Conservation (phyloP, 805 yeast genomes). For the Myxozyma neglecta region DNA sequence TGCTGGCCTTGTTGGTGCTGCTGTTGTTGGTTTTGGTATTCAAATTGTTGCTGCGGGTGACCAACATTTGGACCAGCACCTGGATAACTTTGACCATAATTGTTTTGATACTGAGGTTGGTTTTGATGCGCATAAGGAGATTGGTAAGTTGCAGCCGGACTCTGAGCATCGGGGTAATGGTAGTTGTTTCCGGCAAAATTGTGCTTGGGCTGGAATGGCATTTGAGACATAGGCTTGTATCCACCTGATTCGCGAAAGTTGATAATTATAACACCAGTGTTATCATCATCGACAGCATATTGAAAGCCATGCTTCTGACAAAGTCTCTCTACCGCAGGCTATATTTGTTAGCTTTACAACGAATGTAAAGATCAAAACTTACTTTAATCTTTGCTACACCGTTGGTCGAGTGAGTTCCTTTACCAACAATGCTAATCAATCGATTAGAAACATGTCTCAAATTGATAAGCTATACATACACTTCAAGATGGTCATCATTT, state of each 20-base stretch:
- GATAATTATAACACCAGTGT: slow-evolving; percentile 77
- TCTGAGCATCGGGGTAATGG: slow-evolving; percentile 38
- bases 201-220: slow-evolving; percentile 28
- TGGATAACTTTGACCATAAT: neutral
- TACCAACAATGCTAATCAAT: slow-evolving; percentile 71
- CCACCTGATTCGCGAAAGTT: slow-evolving; percentile 53
- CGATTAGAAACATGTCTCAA: neutral
- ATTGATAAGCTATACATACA: slow-evolving; percentile 37
- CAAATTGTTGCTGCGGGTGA: slow-evolving; percentile 33
- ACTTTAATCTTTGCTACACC: slow-evolving; percentile 78
- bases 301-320: slow-evolving; percentile 66
- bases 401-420: slow-evolving; percentile 78
- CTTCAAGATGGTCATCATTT: slow-evolving; percentile 63
- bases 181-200: slow-evolving; percentile 42
- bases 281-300: slow-evolving; percentile 64
- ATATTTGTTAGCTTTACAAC: no score
- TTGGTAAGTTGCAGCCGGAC: slow-evolving; percentile 24
- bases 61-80: slow-evolving; percentile 31
- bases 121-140: slow-evolving; percentile 11
- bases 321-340: slow-evolving; percentile 79
- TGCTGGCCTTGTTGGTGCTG: slow-evolving; percentile 35
- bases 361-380: neutral
- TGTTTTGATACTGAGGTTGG: slow-evolving; percentile 8
- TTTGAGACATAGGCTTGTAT: slow-evolving; percentile 24
- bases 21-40: slow-evolving; percentile 31